These are phyloP conservation scores for Boletus reticulatus DNA, from an alignment of 768 basidiomycete species.

Conservation along the genomic window DNA sequence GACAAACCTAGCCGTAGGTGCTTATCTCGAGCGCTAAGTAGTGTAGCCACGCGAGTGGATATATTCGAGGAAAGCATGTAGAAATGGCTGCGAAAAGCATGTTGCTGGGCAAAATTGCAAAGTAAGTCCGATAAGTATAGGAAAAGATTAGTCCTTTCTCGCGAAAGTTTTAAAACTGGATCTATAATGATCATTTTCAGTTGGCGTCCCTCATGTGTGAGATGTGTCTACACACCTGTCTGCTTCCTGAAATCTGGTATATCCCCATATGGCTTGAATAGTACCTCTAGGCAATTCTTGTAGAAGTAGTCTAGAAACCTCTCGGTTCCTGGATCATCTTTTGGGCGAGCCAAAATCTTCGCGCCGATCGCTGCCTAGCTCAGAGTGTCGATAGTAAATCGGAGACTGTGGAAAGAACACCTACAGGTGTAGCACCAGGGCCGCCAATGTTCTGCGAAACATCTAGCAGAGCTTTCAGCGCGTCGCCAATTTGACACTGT, in stretches of 20 bases:
- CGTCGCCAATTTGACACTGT: conserved; percentile 89
- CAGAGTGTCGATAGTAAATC: conserved; percentile 3
- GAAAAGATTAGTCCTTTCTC: conserved; percentile 80
- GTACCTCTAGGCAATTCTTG: conserved; percentile 70
- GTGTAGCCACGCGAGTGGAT: conserved; percentile 65
- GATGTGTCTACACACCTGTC: conserved; percentile 34
- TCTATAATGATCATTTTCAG: conserved; percentile 35
- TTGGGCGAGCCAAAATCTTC: conserved; percentile 54
- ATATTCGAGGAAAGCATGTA: conserved; percentile 83
- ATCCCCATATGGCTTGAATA: conserved; percentile 77
- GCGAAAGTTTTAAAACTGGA: conserved; percentile 51
- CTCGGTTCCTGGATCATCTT: conserved; percentile 85
- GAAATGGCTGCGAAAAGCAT: conserved; percentile 90
- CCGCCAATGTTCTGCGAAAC: conserved; percentile 49
- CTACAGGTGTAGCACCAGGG: conserved; percentile 38
- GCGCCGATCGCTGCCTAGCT: conserved; percentile 31
- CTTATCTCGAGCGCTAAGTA: conserved; percentile 85
- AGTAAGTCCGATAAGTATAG: conserved; percentile 90
- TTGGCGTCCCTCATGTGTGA: not conserved
- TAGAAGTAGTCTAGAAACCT: conserved; percentile 94
- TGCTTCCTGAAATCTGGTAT: conserved; percentile 65
- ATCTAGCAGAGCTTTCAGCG: conserved; percentile 80
- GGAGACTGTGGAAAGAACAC: conserved; percentile 1
- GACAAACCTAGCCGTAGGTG: conserved; percentile 85
- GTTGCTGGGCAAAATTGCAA: conserved; percentile 84